Conservation (phyloP, 2,329 filamentous ascomycete genomes). For the Colletotrichum cuscutae region DNA sequence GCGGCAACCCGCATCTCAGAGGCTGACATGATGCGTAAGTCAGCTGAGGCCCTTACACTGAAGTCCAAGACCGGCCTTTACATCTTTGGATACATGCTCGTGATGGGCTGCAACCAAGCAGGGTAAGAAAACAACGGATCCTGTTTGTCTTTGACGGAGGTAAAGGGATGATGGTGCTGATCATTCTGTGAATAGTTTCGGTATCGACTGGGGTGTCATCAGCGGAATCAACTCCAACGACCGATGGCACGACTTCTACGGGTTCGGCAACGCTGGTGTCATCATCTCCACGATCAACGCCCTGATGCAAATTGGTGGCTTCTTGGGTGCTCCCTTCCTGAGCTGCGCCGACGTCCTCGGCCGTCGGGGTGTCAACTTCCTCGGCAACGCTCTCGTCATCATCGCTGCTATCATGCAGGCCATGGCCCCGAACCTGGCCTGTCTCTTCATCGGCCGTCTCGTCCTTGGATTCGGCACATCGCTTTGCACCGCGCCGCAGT, state of each 20-base stretch:
- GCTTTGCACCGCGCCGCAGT: conserved; percentile 42
- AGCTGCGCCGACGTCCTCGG: conserved; percentile 62
- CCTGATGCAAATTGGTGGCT: conserved; percentile 57
- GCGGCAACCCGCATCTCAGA: conserved; percentile 56
- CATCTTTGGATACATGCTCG: conserved; percentile 53
- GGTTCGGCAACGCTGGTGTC: conserved; percentile 50
- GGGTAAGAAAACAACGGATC: conserved; percentile 37
- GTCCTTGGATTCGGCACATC: conserved; percentile 62
- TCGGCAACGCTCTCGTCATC: conserved; percentile 56
- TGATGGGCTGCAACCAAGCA: conserved; percentile 59
- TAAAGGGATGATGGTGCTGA: neutral
- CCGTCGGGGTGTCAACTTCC: conserved; percentile 59
- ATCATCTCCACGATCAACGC: conserved; percentile 56
- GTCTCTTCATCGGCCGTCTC: conserved; percentile 62
- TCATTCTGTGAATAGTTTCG: conserved; percentile 40
- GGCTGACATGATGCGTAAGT: conserved; percentile 55
- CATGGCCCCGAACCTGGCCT: conserved; percentile 47
- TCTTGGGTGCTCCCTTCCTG: conserved; percentile 60
- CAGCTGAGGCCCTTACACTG: conserved; percentile 51
- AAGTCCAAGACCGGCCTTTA: conserved; percentile 53
- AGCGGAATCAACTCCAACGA: conserved; percentile 54
- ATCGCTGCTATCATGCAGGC: conserved; percentile 54
- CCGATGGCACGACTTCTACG: conserved; percentile 55
- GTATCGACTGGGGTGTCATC: conserved; percentile 61
- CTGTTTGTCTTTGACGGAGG: too few species aligned